phyloP scores from a whole-genome alignment of 1,284 basidiomycete species.

The Cutaneotrichosporon sp. region DNA sequence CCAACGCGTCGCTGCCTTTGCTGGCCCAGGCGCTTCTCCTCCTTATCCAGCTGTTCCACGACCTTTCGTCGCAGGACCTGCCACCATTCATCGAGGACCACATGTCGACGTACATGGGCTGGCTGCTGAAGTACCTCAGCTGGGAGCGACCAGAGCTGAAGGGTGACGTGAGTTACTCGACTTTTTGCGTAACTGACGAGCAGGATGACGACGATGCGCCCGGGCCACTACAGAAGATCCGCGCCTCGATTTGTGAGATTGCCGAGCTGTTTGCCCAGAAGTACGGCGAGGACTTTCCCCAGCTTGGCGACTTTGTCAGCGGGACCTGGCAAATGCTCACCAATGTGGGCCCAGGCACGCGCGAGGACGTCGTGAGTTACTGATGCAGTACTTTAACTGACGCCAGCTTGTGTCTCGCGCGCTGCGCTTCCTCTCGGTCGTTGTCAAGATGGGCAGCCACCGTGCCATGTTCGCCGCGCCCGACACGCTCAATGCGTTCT shows the following conservation, averaged over 20 bases:
- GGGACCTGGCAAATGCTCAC: constrained; percentile 87
- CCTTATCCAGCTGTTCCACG: constrained; percentile 83
- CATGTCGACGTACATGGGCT: constrained; percentile 72
- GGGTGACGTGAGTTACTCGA: constrained; percentile 59
- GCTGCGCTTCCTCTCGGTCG: constrained; percentile 84
- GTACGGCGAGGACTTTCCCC: constrained; percentile 79
- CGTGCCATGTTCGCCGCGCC: constrained; percentile 56
- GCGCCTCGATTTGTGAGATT: constrained; percentile 86
- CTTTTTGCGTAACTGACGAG: constrained; percentile 7
- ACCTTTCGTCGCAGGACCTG: constrained; percentile 90
- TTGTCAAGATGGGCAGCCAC: constrained; percentile 80
- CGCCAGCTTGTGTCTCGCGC: constrained; percentile 83
- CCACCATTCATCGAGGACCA: constrained; percentile 91
- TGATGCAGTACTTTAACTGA: neutral
- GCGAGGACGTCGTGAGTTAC: constrained; percentile 69
- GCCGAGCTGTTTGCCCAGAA: constrained; percentile 88
- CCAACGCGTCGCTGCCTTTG: constrained; percentile 42
- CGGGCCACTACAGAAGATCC: constrained; percentile 76
- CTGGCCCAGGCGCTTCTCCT: constrained; percentile 71
- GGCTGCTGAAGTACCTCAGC: constrained; percentile 69
- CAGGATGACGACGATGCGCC: constrained; percentile 78
- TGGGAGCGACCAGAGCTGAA: constrained; percentile 69
- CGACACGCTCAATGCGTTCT: constrained; percentile 74
- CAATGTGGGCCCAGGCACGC: constrained; percentile 57
- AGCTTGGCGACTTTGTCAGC: constrained; percentile 77